phyloP scores from a whole-genome alignment of 129 eudicot genomes.

The Solidago caesia region DNA sequence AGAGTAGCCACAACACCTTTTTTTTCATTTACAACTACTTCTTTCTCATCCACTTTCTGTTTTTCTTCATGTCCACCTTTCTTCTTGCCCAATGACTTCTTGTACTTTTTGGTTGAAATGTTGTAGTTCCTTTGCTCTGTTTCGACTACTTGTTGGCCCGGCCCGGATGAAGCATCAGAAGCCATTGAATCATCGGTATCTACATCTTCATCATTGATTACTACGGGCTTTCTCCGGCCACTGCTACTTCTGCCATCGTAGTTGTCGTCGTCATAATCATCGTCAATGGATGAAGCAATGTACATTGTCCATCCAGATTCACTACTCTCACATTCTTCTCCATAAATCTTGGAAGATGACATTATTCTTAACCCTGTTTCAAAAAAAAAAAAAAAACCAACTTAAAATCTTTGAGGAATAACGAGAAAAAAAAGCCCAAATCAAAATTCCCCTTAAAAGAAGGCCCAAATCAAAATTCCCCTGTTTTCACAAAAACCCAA shows the following conservation, averaged over 20 bases:
- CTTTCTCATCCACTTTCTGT: slow-evolving; percentile 19
- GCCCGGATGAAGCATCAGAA: slow-evolving; percentile 81
- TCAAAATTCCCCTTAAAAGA: not conserved
- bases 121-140: slow-evolving; percentile 17
- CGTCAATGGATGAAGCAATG: slow-evolving; percentile 34
- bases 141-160: slow-evolving; percentile 26
- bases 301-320: slow-evolving; percentile 62
- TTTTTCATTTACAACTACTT: slow-evolving; percentile 16
- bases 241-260: not conserved
- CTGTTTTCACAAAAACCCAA: no score
- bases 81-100: slow-evolving; percentile 30
- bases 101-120: slow-evolving; percentile 21
- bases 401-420: not conserved
- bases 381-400: not conserved
- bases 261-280: not conserved
- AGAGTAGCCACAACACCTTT: slow-evolving; percentile 22
- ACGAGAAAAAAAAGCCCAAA: slow-evolving; percentile 1
- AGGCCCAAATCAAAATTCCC: not conserved
- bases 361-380: slow-evolving; percentile 26
- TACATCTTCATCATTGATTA: slow-evolving; percentile 14
- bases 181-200: slow-evolving; percentile 71
- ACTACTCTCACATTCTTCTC: slow-evolving; percentile 43
- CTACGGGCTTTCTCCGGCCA: slow-evolving; percentile 1
- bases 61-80: slow-evolving; percentile 17
- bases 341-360: slow-evolving; percentile 38